Evolutionary conservation across 257 asterid genomes (phyloP).

Genomic region (Capsicum chinense): DNA sequence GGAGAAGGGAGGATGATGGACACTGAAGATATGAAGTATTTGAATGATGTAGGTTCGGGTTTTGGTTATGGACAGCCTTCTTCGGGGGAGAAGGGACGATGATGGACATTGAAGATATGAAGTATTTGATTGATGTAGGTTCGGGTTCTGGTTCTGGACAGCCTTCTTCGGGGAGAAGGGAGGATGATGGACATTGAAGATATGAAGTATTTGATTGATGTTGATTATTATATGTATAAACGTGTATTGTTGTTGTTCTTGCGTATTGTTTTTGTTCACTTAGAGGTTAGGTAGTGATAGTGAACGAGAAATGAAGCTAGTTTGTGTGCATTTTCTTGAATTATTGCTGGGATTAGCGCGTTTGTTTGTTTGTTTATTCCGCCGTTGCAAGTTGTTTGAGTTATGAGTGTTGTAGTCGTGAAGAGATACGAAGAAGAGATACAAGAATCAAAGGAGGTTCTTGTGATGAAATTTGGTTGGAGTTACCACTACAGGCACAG

Average conservation of each 20-base stretch:
- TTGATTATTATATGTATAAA: constrained; percentile 24
- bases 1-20: constrained; percentile 82
- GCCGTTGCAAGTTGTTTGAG: constrained; percentile 2
- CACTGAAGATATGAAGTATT: constrained; percentile 32
- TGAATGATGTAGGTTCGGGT: constrained; percentile 56
- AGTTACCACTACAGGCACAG: constrained; percentile 12
- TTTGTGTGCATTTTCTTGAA: constrained; percentile 27
- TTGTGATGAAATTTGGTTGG: constrained; percentile 29
- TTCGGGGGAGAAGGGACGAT: constrained; percentile 68
- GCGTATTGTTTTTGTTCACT: background rate
- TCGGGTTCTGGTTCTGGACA: constrained; percentile 93
- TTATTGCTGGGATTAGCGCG: constrained; percentile 29
- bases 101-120: constrained; percentile 48
- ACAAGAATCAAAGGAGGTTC: constrained; percentile 22
- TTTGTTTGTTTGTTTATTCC: constrained; percentile 17
- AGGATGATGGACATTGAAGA: constrained; percentile 65
- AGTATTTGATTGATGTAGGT: constrained; percentile 36
- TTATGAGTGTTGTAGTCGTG: constrained; percentile 14
- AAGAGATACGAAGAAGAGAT: background rate
- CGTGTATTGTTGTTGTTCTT: constrained; percentile 24
- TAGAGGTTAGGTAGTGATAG: constrained; percentile 26
- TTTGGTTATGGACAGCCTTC: constrained; percentile 81
- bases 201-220: background rate
- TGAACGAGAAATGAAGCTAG: constrained; percentile 22
- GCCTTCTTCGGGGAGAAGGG: constrained; percentile 58